Conservation (phyloP, 495 filamentous ascomycete species). For the Cercophora newfieldiana region DNA sequence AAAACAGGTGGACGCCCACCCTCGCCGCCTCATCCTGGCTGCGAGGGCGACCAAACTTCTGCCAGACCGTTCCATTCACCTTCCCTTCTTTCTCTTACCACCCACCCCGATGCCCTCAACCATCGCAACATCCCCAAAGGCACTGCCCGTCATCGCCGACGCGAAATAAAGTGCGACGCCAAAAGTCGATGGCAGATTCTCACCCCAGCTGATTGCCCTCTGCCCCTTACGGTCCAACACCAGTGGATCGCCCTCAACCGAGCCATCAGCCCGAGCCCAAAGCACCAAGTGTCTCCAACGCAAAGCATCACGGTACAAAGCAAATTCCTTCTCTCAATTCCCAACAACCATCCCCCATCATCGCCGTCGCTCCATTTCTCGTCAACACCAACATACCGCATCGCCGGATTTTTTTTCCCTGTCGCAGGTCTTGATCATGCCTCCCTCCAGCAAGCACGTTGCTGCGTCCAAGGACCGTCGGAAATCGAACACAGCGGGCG, state of each 20-base stretch:
- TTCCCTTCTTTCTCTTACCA: conserved; percentile 19
- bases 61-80: conserved; percentile 26
- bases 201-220: conserved; percentile 29
- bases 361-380: conserved; percentile 5
- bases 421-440: conserved; percentile 30
- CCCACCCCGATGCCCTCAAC: conserved; percentile 29
- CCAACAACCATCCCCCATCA: conserved; percentile 1
- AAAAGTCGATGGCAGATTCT: conserved; percentile 31
- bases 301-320: conserved; percentile 25
- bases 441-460: conserved; percentile 42
- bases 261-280: conserved; percentile 26
- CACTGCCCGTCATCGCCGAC: conserved; percentile 29
- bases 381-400: conserved; percentile 15
- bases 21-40: conserved; percentile 35
- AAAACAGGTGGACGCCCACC: conserved; percentile 39
- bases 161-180: conserved; percentile 40
- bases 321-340: conserved; percentile 19
- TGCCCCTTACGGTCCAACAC: conserved; percentile 24
- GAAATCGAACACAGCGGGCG: conserved; percentile 35
- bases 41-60: conserved; percentile 39
- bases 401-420: conserved; percentile 19
- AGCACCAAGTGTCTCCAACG: conserved; percentile 17
- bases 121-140: conserved; percentile 28
- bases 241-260: conserved; percentile 32
- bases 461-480: conserved; percentile 48